Conservation (phyloP, 495 filamentous ascomycete genomes). For the Aspergillus conjunctus region DNA sequence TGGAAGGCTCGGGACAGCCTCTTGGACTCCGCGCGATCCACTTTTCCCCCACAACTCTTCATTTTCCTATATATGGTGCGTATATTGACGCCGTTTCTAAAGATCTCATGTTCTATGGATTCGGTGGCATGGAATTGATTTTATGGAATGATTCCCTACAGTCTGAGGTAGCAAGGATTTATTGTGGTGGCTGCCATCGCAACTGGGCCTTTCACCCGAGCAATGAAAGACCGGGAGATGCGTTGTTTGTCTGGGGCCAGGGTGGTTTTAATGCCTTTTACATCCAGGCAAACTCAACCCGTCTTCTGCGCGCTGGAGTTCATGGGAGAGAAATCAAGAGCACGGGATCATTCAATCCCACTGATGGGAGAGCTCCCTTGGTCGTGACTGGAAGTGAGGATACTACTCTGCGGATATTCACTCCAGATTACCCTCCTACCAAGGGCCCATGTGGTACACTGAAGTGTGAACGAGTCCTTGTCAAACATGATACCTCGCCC, state of each 20-base stretch:
- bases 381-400: constrained; percentile 90
- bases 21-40: constrained; percentile 51
- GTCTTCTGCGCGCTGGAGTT: constrained; percentile 62
- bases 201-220: constrained; percentile 60
- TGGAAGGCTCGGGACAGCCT: constrained; percentile 1
- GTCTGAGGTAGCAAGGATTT: constrained; percentile 64
- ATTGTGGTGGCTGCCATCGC: constrained; percentile 83
- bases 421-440: constrained; percentile 21
- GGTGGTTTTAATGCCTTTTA: constrained; percentile 45
- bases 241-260: constrained; percentile 58
- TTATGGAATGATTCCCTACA: constrained; percentile 72
- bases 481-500: constrained; percentile 78
- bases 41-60: constrained; percentile 59
- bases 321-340: constrained; percentile 91
- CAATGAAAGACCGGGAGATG: constrained; percentile 27
- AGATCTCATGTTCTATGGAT: constrained; percentile 75
- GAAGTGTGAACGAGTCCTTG: constrained; percentile 62
- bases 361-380: constrained; percentile 22
- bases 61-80: constrained; percentile 67
- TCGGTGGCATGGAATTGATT: constrained; percentile 74
- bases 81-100: constrained; percentile 51
- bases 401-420: constrained; percentile 70
- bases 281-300: constrained; percentile 50
- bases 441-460: constrained; percentile 39
- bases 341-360: constrained; percentile 52